Evolutionary conservation across 192 early-diverging fungal species (phyloP), one percentile per base, ranked within the genome.

Genomic region (Gonapodya sp.): DNA sequence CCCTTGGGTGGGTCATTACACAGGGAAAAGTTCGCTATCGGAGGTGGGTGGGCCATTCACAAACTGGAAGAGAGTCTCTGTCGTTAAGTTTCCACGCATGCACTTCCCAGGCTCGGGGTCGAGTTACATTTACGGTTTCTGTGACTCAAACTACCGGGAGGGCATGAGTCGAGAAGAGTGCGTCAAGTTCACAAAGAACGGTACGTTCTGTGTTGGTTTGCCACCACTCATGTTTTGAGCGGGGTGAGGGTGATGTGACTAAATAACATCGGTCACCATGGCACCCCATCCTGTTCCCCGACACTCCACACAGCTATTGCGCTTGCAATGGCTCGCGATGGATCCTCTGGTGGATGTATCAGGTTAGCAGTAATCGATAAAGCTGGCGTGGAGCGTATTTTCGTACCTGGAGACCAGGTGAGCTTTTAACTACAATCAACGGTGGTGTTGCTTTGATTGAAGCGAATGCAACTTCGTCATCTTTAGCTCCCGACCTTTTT

Each of bases 101-200:
- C 33, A 8, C 14, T 24, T 18, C 18, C 18, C 82, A 89, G 88
- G 98, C 36, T 94, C 93, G 82, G 98, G 98, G 34, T 97, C 96
- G 14, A 92, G 93, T 14, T 99, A 94, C 84, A 97, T 99, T 82
- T 99, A 98, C 83, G 98, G 98, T 74, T 99, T 95, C 85, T 98
- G 97, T 84, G 98, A 99, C 88, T 87, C 96, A 78, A 80, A 84
- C 31, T 99, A 89, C 83, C 89, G 86, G 35, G 92, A 93, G 1
- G 87, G 87, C 78, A 97, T 99, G 96, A 92, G 84, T 35, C 85
- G 87, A 82, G 95, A 98, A 33, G 94, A 99, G 84, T 92, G 92
- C 78, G 87, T 98, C 73, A 87, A 93, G 46, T 98, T 99, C 92
- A 93, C 94, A 72, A 99, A 95, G 89, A 97, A 95, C 85, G 89